Base-by-base conservation (phyloP, 352 stramenopile genomes). In the Phytophthora vignae region DNA sequence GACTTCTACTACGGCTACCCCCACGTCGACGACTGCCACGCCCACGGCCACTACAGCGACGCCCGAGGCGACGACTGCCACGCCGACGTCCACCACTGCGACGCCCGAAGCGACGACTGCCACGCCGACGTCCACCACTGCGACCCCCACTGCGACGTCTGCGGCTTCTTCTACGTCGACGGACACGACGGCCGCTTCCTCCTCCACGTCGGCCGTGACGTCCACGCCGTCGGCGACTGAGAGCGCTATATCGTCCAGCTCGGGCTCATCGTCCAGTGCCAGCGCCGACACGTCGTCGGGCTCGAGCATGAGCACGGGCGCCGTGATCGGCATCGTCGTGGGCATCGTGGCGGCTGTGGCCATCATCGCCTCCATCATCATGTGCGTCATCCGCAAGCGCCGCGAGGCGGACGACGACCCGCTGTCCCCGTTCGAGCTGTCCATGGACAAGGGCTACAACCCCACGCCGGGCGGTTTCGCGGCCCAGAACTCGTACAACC, bases 381-480 rank as follows among this genome's bases (percentile, higher is more conserved):
- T 92, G 73, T 81, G 78, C 27, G 33, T 83, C 27, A 83, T 90
- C 17, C 87, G 84, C 68, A 78, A 76, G 57, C 78, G 78, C 40
- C 81, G 81, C 38, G 83, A 93, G 15, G 59, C 72, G 6, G 84
- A 94, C 33, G 87, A 94, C 60, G 87, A 94, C 57, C 87, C 87
- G 62, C 66, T 94, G 56, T 94, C 87, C 71, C 87, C 87, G 2
- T 94, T 94, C 57, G 85, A 94, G 74, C 78, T 94, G 36, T 94
- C 87, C 36, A 92, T 94, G 85, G 87, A 94, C 78, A 94, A 94
- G 83, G 83, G 82, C 38, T 92, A 90, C 76, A 78, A 73, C 46
- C 72, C 73, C n/a, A 83, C 72, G 14, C 74, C 74, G 1, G 67
- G 53, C 12, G 70, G 52, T 56, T 84, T 78, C 48, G 74, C 55